Evolutionary conservation across 2,329 filamentous ascomycete species (phyloP).

Genomic region (Stromatinia cepivora): DNA sequence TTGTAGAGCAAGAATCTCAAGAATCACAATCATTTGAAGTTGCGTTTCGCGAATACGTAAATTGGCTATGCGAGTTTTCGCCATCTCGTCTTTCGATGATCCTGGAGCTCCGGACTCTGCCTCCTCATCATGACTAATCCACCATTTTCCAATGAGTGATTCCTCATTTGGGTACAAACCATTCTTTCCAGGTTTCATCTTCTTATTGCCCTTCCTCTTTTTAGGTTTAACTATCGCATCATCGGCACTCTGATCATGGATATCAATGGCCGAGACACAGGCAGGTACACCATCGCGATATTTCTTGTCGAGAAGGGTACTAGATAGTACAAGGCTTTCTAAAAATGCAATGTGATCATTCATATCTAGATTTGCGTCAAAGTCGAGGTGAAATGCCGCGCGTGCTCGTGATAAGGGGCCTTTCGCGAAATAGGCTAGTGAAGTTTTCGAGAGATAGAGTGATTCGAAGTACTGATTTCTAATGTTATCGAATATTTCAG

Average conservation of each 20-base stretch:
- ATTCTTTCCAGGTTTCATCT: slow-evolving; percentile 65
- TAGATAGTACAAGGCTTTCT: slow-evolving; percentile 66
- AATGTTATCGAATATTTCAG: slow-evolving; percentile 58
- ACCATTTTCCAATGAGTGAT: slow-evolving; percentile 67
- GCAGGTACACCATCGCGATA: slow-evolving; percentile 70
- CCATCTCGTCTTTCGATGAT: slow-evolving; percentile 52
- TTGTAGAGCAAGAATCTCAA: slow-evolving; percentile 74
- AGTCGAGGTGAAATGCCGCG: slow-evolving; percentile 65
- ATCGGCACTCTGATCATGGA: slow-evolving; percentile 52
- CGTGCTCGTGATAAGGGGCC: slow-evolving; percentile 75
- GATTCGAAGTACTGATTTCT: slow-evolving; percentile 59
- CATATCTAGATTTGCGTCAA: slow-evolving; percentile 60
- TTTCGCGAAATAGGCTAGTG: slow-evolving; percentile 81
- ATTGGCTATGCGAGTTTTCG: slow-evolving; percentile 61
- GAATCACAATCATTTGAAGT: slow-evolving; percentile 74
- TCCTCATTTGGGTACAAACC: slow-evolving; percentile 69
- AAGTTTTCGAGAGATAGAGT: slow-evolving; percentile 67
- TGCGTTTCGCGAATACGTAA: slow-evolving; percentile 76
- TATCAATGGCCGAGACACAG: slow-evolving; percentile 56
- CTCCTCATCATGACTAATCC: slow-evolving; percentile 59
- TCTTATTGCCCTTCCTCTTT: slow-evolving; percentile 59
- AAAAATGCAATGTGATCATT: slow-evolving; percentile 66
- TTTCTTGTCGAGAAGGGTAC: slow-evolving; percentile 73
- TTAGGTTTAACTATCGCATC: slow-evolving; percentile 47
- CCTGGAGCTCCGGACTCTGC: slow-evolving; percentile 48